Percentiles rank a stretch among this genome's conserved stretches.
Evolutionary conservation across 768 basidiomycete species (phyloP).

Genomic region (Naganishia friedmannii): DNA sequence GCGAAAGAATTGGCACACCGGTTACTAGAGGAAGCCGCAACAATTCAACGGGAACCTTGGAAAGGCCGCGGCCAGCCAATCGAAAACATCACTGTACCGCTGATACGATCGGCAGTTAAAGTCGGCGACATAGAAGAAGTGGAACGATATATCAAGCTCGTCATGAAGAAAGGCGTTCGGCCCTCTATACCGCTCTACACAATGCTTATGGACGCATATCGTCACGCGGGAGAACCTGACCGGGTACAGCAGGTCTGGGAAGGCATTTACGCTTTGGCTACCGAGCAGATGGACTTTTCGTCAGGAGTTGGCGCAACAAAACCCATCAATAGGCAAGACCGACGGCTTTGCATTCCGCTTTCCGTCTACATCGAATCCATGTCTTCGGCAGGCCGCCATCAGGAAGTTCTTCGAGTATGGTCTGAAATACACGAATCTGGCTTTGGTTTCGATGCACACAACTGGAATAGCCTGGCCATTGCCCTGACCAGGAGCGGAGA

Average conservation of each 20-base stretch:
- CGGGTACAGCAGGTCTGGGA: conserved; percentile 67
- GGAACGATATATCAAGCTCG: conserved; percentile 36
- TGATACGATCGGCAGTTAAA: conserved; percentile 37
- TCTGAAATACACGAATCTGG: conserved; percentile 61
- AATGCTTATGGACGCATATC: conserved; percentile 69
- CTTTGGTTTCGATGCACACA: conserved; percentile 78
- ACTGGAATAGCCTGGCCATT: conserved; percentile 82
- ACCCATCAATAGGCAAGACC: background rate
- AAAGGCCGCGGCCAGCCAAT: conserved; percentile 30
- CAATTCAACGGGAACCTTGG: conserved; percentile 8
- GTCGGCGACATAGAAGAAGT: conserved; percentile 31
- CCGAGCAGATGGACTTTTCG: conserved; percentile 40
- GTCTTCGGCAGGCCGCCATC: conserved; percentile 63
- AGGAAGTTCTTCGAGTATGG: conserved; percentile 67
- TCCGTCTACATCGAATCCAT: conserved; percentile 77
- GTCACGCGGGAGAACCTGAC: conserved; percentile 60
- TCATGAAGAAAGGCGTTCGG: conserved; percentile 55
- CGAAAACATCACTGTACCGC: conserved; percentile 44
- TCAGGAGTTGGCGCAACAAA: background rate
- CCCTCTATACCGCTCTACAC: conserved; percentile 64
- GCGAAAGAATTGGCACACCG: conserved; percentile 20
- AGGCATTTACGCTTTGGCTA: conserved; percentile 61
- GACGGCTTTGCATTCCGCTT: conserved; percentile 67
- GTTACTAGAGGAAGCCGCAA: conserved; percentile 1
- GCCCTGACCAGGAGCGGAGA: conserved; percentile 77